phyloP scores from a whole-genome alignment of 371 early-diverging fungal species.

The Apophysomyces ossiformis region DNA sequence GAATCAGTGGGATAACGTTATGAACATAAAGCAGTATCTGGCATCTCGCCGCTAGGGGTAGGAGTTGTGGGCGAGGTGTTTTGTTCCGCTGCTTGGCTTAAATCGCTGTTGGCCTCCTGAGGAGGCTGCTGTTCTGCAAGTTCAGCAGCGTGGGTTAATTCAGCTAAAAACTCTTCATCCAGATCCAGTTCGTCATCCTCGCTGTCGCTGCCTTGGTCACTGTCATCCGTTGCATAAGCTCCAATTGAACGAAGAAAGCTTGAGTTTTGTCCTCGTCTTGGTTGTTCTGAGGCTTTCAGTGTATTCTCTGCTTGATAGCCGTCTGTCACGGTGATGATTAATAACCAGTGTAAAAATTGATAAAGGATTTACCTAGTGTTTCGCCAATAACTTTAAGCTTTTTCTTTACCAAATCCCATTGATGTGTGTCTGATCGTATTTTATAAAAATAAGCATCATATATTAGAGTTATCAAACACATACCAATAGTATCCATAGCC shows the following conservation, averaged over 20 bases:
- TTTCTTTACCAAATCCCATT: conserved; percentile 42
- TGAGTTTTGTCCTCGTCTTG: neutral
- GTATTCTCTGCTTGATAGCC: neutral
- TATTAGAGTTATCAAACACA: conserved; percentile 20
- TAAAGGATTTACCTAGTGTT: conserved; percentile 26
- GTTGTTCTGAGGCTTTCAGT: neutral
- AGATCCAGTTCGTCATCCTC: neutral
- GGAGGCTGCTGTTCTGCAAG: neutral
- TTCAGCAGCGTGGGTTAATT: neutral
- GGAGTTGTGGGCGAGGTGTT: neutral
- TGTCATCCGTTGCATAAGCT: neutral
- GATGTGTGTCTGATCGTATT: conserved; percentile 30
- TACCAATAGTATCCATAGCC: conserved; percentile 58
- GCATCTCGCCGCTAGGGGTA: too few species aligned
- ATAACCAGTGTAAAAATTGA: neutral
- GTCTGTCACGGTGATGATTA: neutral
- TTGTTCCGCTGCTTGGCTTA: neutral
- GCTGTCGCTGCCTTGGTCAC: neutral
- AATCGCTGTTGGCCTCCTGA: neutral
- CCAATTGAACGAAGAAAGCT: neutral
- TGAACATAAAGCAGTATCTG: too few species aligned
- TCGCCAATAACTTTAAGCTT: conserved; percentile 45
- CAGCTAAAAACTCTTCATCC: neutral
- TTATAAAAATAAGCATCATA: neutral
- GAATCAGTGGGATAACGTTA: too few species aligned